A percentile compares a stretch with the other conserved stretches of the same genome.
Conservation (phyloP, 306 rosid species). For the Oemleria cerasiformis region DNA sequence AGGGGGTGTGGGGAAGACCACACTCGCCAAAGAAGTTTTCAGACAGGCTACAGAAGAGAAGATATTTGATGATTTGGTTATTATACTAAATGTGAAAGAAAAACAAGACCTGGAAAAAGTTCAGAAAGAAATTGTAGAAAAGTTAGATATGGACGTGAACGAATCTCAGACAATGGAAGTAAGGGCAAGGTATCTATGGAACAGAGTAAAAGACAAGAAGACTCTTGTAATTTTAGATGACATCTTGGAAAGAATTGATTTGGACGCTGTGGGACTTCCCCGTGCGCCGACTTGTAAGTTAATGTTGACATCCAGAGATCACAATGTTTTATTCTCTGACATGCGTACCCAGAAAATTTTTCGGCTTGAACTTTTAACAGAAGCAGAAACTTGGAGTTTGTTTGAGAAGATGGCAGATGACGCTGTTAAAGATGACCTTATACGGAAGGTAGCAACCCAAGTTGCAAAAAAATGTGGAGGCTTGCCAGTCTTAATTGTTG, state of each 20-base stretch:
- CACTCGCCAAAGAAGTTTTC: conserved; percentile 10
- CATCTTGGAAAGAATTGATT: conserved; percentile 22
- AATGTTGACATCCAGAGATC: conserved; percentile 32
- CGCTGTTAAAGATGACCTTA: not conserved
- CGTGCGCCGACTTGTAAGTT: conserved; percentile 19
- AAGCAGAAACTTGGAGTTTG: conserved; percentile 33
- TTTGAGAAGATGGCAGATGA: conserved; percentile 21
- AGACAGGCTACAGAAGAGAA: not conserved
- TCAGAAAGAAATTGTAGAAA: conserved; percentile 4
- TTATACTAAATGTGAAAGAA: not conserved
- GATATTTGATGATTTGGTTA: not conserved
- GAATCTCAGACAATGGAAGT: not conserved
- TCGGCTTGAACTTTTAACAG: not conserved
- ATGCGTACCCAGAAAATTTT: conserved; percentile 24
- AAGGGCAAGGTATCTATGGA: not conserved
- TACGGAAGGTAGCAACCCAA: conserved; percentile 5
- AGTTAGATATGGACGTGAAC: not conserved
- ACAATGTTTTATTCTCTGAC: not conserved
- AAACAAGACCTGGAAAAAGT: not conserved
- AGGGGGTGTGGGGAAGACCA: conserved; percentile 9
- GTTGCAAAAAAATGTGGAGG: conserved; percentile 33
- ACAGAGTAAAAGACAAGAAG: not conserved
- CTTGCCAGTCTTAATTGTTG: conserved; percentile 33
- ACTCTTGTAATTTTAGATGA: conserved; percentile 33
- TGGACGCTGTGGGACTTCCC: conserved; percentile 28